Evolutionary conservation across 371 early-diverging fungal species (phyloP), one percentile per base, ranked within the genome.

Genomic region (Syncephalastrum sp.): DNA sequence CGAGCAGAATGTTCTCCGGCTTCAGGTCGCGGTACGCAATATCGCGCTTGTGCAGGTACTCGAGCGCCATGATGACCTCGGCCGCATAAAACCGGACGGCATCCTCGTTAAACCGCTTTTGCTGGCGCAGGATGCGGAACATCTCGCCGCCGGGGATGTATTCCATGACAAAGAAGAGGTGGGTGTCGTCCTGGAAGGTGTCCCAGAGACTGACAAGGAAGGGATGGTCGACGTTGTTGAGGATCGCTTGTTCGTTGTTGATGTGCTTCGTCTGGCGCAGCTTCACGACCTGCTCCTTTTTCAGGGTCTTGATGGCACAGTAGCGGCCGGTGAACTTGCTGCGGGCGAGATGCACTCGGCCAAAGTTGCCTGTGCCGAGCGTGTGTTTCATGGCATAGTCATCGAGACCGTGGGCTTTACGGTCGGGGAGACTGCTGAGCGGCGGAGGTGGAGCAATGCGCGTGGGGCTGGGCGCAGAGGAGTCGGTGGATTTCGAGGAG

Each of bases 11-110:
- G 66, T 97, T 95, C 63, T 98, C 96, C 15, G 98, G 98, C 68
- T 96, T 95, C 43, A 98, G 68, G 59, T 97, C 98, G 25, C 99
- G 86, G 65, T 99, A 99, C 53, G 99, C 95, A 60, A 99, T 98
- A 25, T 87, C 85, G 47, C 90, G 83, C 45, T 84, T 83, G 69
- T 99, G 99, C 38, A 99, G 77, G 74, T 99, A 99, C 54, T 86
- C 86, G n/a, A 99, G 68, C 3, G 90, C 91, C 56, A 90, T 69
- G 46, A 90, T 67, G 21, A 92, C 84, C 63, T 92, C 92, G 10
- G 87, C 83, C 16, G 90, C 86, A 65, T 92, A 92, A 67, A 91
- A 91, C 50, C 85, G 70, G 4, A 97, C 94, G 23, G 91, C 86
- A 54, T 91, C 86, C 69, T 94, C 92, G 23, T 89, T 83, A 75